Percentiles rank a stretch among this genome's conserved stretches.
Evolutionary conservation across 2,329 filamentous ascomycete species (phyloP).

Genomic region (Phialophora expanda): DNA sequence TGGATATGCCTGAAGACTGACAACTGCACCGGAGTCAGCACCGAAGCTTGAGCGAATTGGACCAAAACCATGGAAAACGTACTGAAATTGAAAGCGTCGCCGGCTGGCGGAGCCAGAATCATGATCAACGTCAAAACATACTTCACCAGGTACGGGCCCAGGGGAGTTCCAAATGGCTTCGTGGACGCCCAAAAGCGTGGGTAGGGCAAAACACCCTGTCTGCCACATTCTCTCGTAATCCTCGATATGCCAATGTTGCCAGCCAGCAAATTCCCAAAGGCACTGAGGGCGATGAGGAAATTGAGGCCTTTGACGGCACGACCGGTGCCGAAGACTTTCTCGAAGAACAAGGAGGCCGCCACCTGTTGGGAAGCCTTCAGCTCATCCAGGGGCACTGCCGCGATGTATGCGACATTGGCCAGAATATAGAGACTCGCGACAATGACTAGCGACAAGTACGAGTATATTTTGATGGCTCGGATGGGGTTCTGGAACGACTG

Average conservation of each 20-base stretch:
- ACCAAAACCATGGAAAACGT: neutral
- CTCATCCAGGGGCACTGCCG: conserved; percentile 60
- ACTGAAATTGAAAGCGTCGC: conserved; percentile 60
- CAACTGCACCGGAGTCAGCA: conserved; percentile 47
- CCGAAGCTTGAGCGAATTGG: neutral
- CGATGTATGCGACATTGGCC: conserved; percentile 66
- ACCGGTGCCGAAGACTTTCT: conserved; percentile 60
- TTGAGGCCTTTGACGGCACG: conserved; percentile 61
- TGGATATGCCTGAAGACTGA: conserved; percentile 65
- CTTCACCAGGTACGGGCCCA: conserved; percentile 64
- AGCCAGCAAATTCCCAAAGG: conserved; percentile 64
- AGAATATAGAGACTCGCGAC: conserved; percentile 63
- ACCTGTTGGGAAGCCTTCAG: conserved; percentile 60
- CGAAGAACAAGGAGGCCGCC: conserved; percentile 64
- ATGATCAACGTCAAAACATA: conserved; percentile 64
- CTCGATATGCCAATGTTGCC: conserved; percentile 62
- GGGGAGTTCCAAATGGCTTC: conserved; percentile 66
- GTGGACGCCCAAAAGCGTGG: conserved; percentile 67
- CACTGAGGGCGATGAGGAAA: conserved; percentile 61
- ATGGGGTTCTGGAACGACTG: conserved; percentile 54
- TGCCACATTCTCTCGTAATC: conserved; percentile 65
- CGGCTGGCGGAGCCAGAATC: conserved; percentile 65
- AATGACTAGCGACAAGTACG: conserved; percentile 55
- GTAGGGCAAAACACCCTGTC: conserved; percentile 66
- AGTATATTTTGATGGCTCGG: conserved; percentile 58